These are phyloP conservation scores for Melaleuca alternifolia DNA, from an alignment of 345 rosid species.

Conservation along the genomic window DNA sequence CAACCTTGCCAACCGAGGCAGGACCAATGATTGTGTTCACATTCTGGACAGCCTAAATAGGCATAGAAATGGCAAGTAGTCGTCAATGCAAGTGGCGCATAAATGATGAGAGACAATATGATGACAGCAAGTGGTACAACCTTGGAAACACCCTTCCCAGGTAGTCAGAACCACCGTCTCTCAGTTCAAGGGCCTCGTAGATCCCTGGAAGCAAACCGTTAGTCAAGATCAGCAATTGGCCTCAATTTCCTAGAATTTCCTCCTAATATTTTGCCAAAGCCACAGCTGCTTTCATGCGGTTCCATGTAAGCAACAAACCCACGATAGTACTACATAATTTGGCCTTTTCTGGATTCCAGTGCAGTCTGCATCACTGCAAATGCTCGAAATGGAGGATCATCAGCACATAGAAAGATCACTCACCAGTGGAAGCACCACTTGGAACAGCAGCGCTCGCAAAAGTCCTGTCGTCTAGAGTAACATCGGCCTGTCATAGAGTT, in stretches of 20 bases:
- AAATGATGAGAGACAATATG: background rate
- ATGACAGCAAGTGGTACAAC: background rate
- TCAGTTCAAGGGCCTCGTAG: conserved; percentile 55
- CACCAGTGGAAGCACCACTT: conserved; percentile 70
- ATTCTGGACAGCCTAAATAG: conserved; percentile 45
- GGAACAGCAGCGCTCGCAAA: conserved; percentile 61
- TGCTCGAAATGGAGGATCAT: background rate
- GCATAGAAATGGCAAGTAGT: background rate
- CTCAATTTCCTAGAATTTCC: background rate
- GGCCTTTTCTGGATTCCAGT: background rate
- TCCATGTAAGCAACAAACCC: background rate
- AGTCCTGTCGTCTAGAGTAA: conserved; percentile 26
- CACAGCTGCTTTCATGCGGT: background rate
- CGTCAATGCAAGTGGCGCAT: background rate
- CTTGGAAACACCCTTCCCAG: conserved; percentile 64
- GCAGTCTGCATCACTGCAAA: background rate
- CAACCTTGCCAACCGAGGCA: conserved; percentile 62
- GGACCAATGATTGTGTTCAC: conserved; percentile 53
- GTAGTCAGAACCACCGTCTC: conserved; percentile 63
- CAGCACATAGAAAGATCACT: background rate
- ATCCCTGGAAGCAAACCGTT: conserved; percentile 23
- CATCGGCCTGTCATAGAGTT: conserved; percentile 31
- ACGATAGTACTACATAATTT: background rate
- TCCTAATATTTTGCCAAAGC: background rate
- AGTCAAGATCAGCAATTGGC: background rate